Conservation (phyloP, 768 basidiomycete genomes). For the Candolleomyces eurysporus region DNA sequence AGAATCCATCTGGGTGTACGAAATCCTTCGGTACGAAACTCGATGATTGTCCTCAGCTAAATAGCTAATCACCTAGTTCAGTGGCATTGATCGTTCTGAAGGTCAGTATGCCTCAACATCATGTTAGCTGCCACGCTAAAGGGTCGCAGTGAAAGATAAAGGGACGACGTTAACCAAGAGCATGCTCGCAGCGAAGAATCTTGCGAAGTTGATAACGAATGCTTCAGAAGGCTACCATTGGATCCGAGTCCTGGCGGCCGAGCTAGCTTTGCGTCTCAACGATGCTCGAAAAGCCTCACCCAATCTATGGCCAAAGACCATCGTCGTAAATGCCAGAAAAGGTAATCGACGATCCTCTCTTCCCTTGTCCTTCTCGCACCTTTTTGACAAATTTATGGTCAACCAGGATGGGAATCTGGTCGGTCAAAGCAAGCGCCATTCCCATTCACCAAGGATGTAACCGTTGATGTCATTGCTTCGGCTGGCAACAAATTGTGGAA, state of each 20-base stretch:
- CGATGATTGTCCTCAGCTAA: not conserved
- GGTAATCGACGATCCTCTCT: constrained; percentile 34
- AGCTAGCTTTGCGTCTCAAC: constrained; percentile 79
- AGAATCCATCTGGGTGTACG: constrained; percentile 87
- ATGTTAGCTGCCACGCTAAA: not conserved
- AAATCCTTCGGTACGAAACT: constrained; percentile 70
- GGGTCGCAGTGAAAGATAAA: constrained; percentile 76
- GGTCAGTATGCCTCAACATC: constrained; percentile 39
- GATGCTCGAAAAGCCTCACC: constrained; percentile 75
- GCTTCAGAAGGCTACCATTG: constrained; percentile 80
- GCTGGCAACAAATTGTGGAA: constrained; percentile 84
- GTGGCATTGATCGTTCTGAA: constrained; percentile 87
- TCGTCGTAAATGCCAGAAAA: constrained; percentile 77
- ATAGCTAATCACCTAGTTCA: constrained; percentile 23
- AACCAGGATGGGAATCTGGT: constrained; percentile 58
- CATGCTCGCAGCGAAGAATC: constrained; percentile 96
- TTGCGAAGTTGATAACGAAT: constrained; percentile 73
- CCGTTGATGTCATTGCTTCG: constrained; percentile 71
- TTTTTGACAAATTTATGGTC: constrained; percentile 6
- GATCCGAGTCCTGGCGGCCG: constrained; percentile 89
- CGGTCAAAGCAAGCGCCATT: constrained; percentile 86
- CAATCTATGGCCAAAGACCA: constrained; percentile 88
- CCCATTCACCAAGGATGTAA: constrained; percentile 74
- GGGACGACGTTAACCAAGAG: constrained; percentile 71
- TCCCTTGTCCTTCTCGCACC: not conserved